Evolutionary conservation across 768 basidiomycete genomes (phyloP).

Genomic region (Phlebiopsis flavidoalba): DNA sequence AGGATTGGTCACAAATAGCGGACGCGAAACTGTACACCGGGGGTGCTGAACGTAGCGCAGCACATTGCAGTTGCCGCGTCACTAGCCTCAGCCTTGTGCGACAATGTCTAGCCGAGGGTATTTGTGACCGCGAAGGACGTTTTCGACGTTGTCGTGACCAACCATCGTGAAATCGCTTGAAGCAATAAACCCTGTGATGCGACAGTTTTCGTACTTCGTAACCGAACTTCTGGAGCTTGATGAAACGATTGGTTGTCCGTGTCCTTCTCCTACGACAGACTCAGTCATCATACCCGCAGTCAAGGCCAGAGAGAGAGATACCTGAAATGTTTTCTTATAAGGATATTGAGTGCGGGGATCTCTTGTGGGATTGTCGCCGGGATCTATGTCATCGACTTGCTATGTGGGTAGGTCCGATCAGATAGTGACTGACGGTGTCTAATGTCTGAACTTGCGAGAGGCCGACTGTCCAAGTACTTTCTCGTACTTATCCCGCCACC

Average conservation of each 20-base stretch:
- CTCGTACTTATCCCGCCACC: slow-evolving; percentile 92
- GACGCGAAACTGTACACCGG: slow-evolving; percentile 48
- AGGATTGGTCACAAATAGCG: neutral
- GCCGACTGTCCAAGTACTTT: slow-evolving; percentile 73
- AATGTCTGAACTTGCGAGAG: slow-evolving; percentile 78
- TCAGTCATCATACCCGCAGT: neutral
- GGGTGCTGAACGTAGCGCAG: slow-evolving; percentile 95
- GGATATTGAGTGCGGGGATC: no score
- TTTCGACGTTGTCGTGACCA: slow-evolving; percentile 83
- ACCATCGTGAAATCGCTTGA: slow-evolving; percentile 88
- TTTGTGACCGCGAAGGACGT: slow-evolving; percentile 89
- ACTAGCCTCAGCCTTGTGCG: no score
- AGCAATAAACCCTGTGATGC: slow-evolving; percentile 81
- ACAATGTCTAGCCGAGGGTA: slow-evolving; percentile 78
- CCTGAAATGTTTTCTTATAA: no score
- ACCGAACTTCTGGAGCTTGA: slow-evolving; percentile 86
- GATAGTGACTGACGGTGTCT: slow-evolving; percentile 83
- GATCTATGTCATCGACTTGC: slow-evolving; percentile 95
- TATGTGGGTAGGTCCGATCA: slow-evolving; percentile 98
- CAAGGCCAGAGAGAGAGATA: slow-evolving; percentile 20
- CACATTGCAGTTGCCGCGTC: slow-evolving; percentile 86
- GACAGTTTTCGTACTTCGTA: slow-evolving; percentile 87
- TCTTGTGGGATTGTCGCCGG: no score
- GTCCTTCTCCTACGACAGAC: slow-evolving; percentile 75
- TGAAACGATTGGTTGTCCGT: slow-evolving; percentile 86